Evolutionary conservation across 768 basidiomycete species (phyloP).

Genomic region (Podaxis sp.): DNA sequence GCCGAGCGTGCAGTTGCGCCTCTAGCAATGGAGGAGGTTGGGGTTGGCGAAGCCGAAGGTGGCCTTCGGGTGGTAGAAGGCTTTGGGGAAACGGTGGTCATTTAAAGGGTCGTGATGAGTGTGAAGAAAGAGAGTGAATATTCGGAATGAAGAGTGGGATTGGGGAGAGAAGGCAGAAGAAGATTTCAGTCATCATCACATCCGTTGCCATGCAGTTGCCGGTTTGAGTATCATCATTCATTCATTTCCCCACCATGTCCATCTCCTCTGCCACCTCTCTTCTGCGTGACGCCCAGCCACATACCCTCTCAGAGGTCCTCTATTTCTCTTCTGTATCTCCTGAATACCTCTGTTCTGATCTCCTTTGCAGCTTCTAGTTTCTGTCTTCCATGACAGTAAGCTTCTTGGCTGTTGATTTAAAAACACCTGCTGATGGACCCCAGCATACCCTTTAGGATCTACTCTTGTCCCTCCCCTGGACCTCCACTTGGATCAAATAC

Average conservation of each 20-base stretch:
- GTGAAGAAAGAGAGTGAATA: conserved; percentile 7
- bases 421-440: conserved; percentile 2
- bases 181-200: not conserved
- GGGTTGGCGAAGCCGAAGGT: conserved; percentile 36
- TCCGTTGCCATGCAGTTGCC: conserved; percentile 11
- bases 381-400: conserved; percentile 35
- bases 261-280: conserved; percentile 6
- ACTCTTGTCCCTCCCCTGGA: conserved; percentile 32
- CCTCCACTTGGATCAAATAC: conserved; percentile 18
- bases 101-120: conserved; percentile 14
- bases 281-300: conserved; percentile 12
- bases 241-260: conserved; percentile 1
- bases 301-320: conserved; percentile 10
- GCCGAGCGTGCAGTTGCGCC: conserved; percentile 65
- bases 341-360: conserved; percentile 4
- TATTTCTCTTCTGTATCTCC: not conserved
- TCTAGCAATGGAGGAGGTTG: conserved; percentile 42
- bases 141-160: not conserved
- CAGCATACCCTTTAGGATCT: conserved; percentile 25
- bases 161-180: not conserved
- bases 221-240: not conserved
- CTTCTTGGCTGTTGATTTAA: not conserved
- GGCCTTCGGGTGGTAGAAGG: conserved; percentile 41
- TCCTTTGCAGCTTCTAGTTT: conserved; percentile 34
- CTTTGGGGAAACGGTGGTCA: conserved; percentile 45